Evolutionary conservation across 106 monocot species (phyloP), one percentile per base, ranked within the genome.

Genomic region (Allium fistulosum): DNA sequence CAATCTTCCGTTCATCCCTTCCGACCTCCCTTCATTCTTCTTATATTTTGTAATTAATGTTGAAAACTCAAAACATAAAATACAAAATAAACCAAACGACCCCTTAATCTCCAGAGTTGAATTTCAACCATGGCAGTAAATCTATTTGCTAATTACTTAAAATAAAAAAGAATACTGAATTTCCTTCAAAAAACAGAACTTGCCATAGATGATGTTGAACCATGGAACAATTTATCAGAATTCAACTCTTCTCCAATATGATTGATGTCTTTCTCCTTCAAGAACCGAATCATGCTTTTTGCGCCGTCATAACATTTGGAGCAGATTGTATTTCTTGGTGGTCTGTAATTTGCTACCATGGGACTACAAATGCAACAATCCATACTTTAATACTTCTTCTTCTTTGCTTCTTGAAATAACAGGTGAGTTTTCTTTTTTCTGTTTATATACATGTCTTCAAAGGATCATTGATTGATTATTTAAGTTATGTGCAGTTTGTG

Each of bases 321-420:
- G 68, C 93, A 94, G 57, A 94, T 86, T 53, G 77, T 71, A 65
- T 94, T 90, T 63, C 93, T 89, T n/a, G 89, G 89, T 63, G 76
- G 86, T 68, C 80, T 79, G 74, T 76, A 90, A 11, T 76, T 28
- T 27, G 80, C 60, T 6, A 77, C 83, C 77, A 80, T 66, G 49
- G 89, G 81, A 64, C 93, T 81, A 65, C 93, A 94, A 45, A 94
- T 78, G 79, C 93, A 94, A 81, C 93, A 94, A 81, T 94, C 93
- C 93, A 94, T 50, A 4, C 55, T 14, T 48, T 53, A 22, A 53
- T 72, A 0, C 49, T 18, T 68, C 58, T 53, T 45, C 16, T 11
- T 1, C 28, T 13, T 17, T 51, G 13, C 51, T 22, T 51, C 48
- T 18, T 12, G 10, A 61, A 61, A 28, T 26, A 63, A 10, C 63